These are phyloP conservation scores for Umbilicaria muhlenbergii DNA, from an alignment of 495 filamentous ascomycete genomes.

Conservation along the genomic window DNA sequence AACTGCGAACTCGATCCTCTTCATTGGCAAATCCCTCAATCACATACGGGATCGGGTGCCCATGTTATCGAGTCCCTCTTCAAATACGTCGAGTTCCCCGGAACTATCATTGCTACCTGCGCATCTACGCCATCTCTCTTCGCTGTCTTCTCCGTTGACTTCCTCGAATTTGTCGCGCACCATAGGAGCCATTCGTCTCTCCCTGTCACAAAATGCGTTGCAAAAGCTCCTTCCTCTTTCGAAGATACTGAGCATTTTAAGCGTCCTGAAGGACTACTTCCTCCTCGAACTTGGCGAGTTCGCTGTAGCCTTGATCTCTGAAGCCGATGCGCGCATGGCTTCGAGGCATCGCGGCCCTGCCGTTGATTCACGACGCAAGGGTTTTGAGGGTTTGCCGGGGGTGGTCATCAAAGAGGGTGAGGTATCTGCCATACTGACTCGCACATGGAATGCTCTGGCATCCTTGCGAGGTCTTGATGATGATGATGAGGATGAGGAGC, in stretches of 20 bases:
- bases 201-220: conserved; percentile 64
- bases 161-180: conserved; percentile 49
- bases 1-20: conserved; percentile 71
- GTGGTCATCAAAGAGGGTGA: conserved; percentile 77
- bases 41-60: conserved; percentile 46
- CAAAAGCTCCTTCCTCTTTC: conserved; percentile 63
- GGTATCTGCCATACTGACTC: conserved; percentile 52
- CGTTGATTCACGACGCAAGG: conserved; percentile 11
- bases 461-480: conserved; percentile 57
- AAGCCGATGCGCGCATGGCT: conserved; percentile 64
- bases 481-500: conserved; percentile 54
- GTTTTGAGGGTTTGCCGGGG: conserved; percentile 26
- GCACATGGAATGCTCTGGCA: conserved; percentile 64
- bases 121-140: conserved; percentile 59
- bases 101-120: conserved; percentile 50
- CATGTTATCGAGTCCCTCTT: conserved; percentile 16
- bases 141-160: conserved; percentile 56
- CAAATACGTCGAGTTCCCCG: conserved; percentile 28
- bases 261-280: conserved; percentile 71
- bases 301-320: conserved; percentile 64
- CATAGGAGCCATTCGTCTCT: conserved; percentile 61
- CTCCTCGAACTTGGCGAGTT: conserved; percentile 83
- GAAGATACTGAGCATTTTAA: conserved; percentile 60
- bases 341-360: conserved; percentile 26
- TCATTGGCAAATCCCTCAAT: conserved; percentile 79